Conservation (phyloP, 1,139 yeast genomes). For the Yamadazyma kanchanaburiensis region DNA sequence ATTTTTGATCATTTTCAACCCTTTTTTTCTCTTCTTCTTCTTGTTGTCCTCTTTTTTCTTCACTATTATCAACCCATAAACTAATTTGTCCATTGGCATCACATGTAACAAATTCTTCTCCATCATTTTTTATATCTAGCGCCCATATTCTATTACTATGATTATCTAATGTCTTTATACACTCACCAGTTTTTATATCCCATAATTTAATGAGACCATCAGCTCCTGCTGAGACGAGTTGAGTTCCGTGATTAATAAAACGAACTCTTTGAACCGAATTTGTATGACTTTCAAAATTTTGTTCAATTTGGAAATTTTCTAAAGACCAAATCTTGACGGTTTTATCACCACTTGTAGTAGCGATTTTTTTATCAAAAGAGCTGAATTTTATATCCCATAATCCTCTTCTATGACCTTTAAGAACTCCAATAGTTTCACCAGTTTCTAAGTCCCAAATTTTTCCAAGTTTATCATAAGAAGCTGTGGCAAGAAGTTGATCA, state of each 20-base stretch:
- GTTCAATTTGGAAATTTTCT: slow-evolving; percentile 66
- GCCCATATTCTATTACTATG: slow-evolving; percentile 98
- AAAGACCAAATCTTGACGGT: slow-evolving; percentile 88
- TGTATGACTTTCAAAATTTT: slow-evolving; percentile 92
- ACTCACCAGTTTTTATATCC: slow-evolving; percentile 78
- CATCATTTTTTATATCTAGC: slow-evolving; percentile 61
- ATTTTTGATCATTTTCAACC: slow-evolving; percentile 84
- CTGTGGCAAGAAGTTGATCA: slow-evolving; percentile 85
- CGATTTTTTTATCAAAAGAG: slow-evolving; percentile 67
- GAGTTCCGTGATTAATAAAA: slow-evolving; percentile 65
- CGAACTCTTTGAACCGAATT: slow-evolving; percentile 84
- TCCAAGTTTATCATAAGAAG: slow-evolving; percentile 91
- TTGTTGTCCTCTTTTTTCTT: slow-evolving; percentile 52
- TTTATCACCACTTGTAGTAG: slow-evolving; percentile 89
- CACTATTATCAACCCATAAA: slow-evolving; percentile 86
- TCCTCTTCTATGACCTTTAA: slow-evolving; percentile 91
- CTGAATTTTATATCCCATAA: slow-evolving; percentile 89
- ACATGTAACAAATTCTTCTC: slow-evolving; percentile 71
- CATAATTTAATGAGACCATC: slow-evolving; percentile 92
- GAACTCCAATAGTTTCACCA: slow-evolving; percentile 82
- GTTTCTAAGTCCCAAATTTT: slow-evolving; percentile 81
- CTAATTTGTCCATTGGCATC: slow-evolving; percentile 94
- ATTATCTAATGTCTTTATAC: slow-evolving; percentile 77
- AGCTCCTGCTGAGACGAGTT: slow-evolving; percentile 83
- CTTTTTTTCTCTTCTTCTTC: slow-evolving; percentile 52